Evolutionary conservation across 768 basidiomycete genomes (phyloP), one percentile per base, ranked within the genome.

Genomic region (Rhodotorula paludigena): DNA sequence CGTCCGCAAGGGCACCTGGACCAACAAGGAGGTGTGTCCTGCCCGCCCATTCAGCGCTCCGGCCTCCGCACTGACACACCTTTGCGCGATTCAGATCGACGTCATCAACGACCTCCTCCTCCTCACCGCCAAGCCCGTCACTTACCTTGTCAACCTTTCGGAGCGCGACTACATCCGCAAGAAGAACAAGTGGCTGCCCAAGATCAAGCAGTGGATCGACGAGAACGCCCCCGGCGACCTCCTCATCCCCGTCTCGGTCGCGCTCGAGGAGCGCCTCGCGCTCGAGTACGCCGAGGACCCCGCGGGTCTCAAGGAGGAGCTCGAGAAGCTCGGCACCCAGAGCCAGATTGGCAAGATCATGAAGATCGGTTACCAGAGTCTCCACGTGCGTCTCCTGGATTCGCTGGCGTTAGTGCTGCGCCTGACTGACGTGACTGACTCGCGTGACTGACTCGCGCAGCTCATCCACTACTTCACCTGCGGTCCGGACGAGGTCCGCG

Each of bases 161-260:
- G 93, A 98, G 79, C 85, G 85, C 72, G 96, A 99, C 78, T 99
- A 89, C 75, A 80, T 90, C 66, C 87, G 96, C 71, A 98, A 97
- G 81, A 98, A 97, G 86, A 98, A 97, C 82, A 98, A 97, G 83
- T 98, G 96, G 90, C 80, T 98, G 39, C 84, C 92, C 28, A 96
- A 94, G 82, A 98, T 98, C 83, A 97, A 97, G 78, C 89, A 80
- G 36, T 99, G 96, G 96, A 94, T 99, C 76, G 93, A 97, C 80
- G 84, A 86, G 76, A 85, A 98, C 81, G 97, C 96, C 81, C 87
- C 94, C 3, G 96, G 96, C 58, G 96, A 99, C 75, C 85, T 86
- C 25, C 84, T 99, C 69, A 94, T 99, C 72, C 96, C 96, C 20
- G 97, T 98, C 82, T 93, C 91, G 36, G 96, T 99, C 60, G 85